Percentiles rank a stretch among this genome's conserved stretches.
These are phyloP conservation scores for Geranium rotundifolium DNA, from an alignment of 345 rosid genomes.

Conservation along the genomic window DNA sequence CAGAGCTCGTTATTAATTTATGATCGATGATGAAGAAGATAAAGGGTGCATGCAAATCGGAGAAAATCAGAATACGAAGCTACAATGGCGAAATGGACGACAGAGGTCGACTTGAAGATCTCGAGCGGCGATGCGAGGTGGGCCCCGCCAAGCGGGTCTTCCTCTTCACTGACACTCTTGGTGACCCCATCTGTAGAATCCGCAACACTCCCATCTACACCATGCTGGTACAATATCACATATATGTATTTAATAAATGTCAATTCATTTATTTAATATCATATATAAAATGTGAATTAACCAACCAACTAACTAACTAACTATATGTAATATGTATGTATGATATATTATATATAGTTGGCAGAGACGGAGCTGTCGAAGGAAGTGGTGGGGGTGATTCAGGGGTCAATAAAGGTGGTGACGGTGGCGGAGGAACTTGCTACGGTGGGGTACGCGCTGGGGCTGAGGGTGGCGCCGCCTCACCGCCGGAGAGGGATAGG, in stretches of 20 bases:
- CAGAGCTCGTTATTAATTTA: no score
- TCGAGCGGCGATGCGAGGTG: slow-evolving; percentile 67
- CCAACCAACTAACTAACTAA: no score
- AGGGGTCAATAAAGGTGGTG: slow-evolving; percentile 63
- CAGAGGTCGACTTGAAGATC: slow-evolving; percentile 34
- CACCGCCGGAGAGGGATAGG: slow-evolving; percentile 57
- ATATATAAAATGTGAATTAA: no score
- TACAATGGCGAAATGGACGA: slow-evolving; percentile 46
- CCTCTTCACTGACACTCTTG: slow-evolving; percentile 62
- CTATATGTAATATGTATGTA: background rate
- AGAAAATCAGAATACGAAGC: slow-evolving; percentile 33
- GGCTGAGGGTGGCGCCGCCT: slow-evolving; percentile 46
- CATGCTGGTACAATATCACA: slow-evolving; percentile 53
- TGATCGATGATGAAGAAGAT: no score
- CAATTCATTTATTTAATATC: no score
- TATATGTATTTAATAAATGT: slow-evolving; percentile 1
- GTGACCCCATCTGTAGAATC: slow-evolving; percentile 85
- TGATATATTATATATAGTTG: background rate
- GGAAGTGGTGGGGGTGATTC: slow-evolving; percentile 61
- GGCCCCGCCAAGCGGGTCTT: slow-evolving; percentile 41
- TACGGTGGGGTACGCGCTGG: slow-evolving; percentile 57
- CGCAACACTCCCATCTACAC: slow-evolving; percentile 50
- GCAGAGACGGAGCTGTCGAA: slow-evolving; percentile 55
- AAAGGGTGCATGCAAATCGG: background rate
- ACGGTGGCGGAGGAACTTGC: slow-evolving; percentile 26